Evolutionary conservation across 2,329 filamentous ascomycete genomes (phyloP).

Genomic region (Xylariaceae sp.): DNA sequence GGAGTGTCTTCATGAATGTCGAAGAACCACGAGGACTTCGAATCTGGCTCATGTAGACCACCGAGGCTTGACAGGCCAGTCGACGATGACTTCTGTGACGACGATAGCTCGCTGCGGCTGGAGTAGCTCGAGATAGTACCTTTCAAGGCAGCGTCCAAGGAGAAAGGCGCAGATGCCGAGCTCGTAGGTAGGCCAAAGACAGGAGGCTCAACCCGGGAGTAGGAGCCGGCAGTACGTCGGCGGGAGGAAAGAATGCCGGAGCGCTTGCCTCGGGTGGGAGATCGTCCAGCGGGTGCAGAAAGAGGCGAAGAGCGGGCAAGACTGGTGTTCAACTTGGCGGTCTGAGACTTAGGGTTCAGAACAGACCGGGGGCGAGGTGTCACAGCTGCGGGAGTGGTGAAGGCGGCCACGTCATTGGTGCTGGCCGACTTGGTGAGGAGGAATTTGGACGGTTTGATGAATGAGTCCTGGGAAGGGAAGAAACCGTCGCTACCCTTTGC

Average conservation of each 20-base stretch:
- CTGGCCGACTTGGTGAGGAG: constrained; percentile 43
- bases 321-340: constrained; percentile 43
- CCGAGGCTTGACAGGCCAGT: constrained; percentile 30
- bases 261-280: constrained; percentile 69
- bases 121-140: constrained; percentile 67
- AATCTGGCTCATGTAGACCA: constrained; percentile 43
- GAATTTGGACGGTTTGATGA: constrained; percentile 47
- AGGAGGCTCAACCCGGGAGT: constrained; percentile 70
- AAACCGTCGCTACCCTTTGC: constrained; percentile 48
- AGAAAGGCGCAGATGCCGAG: constrained; percentile 65
- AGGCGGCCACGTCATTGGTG: constrained; percentile 36
- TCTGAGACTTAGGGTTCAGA: constrained; percentile 53
- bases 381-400: constrained; percentile 29
- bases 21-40: constrained; percentile 78
- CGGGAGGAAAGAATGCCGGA: constrained; percentile 66
- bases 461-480: constrained; percentile 41
- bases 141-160: constrained; percentile 78
- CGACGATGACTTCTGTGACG: constrained; percentile 21
- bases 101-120: constrained; percentile 36
- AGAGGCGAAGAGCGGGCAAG: constrained; percentile 52
- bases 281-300: constrained; percentile 74
- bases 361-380: constrained; percentile 42
- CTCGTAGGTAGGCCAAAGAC: constrained; percentile 48
- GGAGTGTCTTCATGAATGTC: constrained; percentile 91
- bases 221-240: constrained; percentile 61